These are phyloP conservation scores for Beauveria varroae DNA, from an alignment of 2,329 filamentous ascomycete species.

Conservation along the genomic window DNA sequence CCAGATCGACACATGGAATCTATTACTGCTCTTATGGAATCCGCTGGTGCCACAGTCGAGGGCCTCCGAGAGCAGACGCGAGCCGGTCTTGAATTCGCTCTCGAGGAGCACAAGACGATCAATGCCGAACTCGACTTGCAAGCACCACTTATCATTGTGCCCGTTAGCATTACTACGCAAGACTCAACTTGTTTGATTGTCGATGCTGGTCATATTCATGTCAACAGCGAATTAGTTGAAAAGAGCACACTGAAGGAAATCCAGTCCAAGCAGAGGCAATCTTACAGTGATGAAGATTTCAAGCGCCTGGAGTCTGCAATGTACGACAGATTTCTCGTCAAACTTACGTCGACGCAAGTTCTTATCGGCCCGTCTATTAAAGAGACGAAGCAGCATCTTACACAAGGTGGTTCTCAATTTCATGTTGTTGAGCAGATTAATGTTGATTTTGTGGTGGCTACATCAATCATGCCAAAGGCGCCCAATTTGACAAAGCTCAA, in stretches of 20 bases:
- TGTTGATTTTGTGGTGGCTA: conserved; percentile 92
- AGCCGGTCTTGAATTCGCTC: conserved; percentile 88
- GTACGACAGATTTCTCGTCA: conserved; percentile 95
- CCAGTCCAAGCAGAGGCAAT: conserved; percentile 79
- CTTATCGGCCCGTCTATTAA: conserved; percentile 91
- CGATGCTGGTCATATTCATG: conserved; percentile 91
- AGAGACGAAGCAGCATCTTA: conserved; percentile 76
- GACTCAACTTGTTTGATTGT: conserved; percentile 85
- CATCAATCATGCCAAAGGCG: conserved; percentile 93
- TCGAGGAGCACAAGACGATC: conserved; percentile 96
- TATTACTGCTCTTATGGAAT: conserved; percentile 91
- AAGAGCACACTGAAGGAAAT: conserved; percentile 83
- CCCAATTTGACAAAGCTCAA: conserved; percentile 88
- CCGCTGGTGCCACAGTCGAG: conserved; percentile 90
- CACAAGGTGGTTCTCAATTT: conserved; percentile 60
- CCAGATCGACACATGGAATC: conserved; percentile 98
- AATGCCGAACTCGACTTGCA: conserved; percentile 94
- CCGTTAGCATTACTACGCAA: conserved; percentile 78
- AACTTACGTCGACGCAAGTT: conserved; percentile 89
- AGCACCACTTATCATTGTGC: conserved; percentile 91
- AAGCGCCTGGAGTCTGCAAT: conserved; percentile 83
- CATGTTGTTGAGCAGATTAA: conserved; percentile 97
- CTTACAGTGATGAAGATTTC: conserved; percentile 85
- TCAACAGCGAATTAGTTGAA: conserved; percentile 90
- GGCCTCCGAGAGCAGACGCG: conserved; percentile 91